Evolutionary conservation across 2,329 filamentous ascomycete genomes (phyloP), one percentile per base, ranked within the genome.

Genomic region (Saccharata proteae): DNA sequence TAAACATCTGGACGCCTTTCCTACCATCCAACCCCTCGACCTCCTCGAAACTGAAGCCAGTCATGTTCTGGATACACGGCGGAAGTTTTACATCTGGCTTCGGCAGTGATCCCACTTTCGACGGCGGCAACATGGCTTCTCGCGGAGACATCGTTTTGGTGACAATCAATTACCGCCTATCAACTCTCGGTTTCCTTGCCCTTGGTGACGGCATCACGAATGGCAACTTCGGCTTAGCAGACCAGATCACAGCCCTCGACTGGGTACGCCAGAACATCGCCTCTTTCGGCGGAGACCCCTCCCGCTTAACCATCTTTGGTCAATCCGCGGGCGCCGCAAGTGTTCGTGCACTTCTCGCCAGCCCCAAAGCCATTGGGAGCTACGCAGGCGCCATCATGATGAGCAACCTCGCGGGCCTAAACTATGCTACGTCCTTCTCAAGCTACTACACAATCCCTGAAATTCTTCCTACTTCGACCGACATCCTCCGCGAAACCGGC

Each of bases 281-380:
- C 18, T 43, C 46, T 12, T 55, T 55, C 27, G 51, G 51, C n/a
- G 51, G 49, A 4, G 51, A 58, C 37, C 58, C 60, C 3, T 48
- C 62, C 20, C 60, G 59, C 30, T 54, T 29, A 3, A 58, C 63
- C n/a, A 50, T 62, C 4, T 30, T 35, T 12, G 38, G 38, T 4
- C 38, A 40, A 26, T 38, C 35, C 11, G 35, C 38, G 3, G 38
- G 38, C 28, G 48, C 47, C 10, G 45, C 47, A 13, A 48, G 45
- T 19, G 62, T 69, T 3, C 54, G 65, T 25, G 64, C 62, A 8
- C 41, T 70, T 30, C 54, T 69, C 40, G 64, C 61, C 3, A 65
- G 62, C 3, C 63, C 65, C 2, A 54, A 58, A 33, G 59, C 64
- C 1, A 48, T 48, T 3, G 61, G 59, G 11, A 64, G 66, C 40